Evolutionary conservation across 2,329 filamentous ascomycete genomes (phyloP).

Genomic region (Iodosphaeria phyllophila): DNA sequence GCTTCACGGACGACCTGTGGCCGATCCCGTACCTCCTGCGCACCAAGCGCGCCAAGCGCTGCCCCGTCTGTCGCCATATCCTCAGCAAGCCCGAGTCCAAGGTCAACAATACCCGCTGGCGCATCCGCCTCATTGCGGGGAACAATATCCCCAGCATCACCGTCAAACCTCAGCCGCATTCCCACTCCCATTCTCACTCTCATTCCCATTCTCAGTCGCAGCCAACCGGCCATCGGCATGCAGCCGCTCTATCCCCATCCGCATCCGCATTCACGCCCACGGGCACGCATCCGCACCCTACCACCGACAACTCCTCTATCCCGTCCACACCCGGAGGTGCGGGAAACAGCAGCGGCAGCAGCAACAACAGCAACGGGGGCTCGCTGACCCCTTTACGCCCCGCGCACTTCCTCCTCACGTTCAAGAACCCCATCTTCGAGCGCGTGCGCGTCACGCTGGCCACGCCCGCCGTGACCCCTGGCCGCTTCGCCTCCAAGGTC

Average conservation of each 20-base stretch:
- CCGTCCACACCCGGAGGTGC: too few relatives aligned
- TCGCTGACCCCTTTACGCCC: conserved; percentile 38
- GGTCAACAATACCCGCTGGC: conserved; percentile 72
- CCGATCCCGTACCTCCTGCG: conserved; percentile 69
- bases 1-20: conserved; percentile 56
- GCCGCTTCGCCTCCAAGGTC: conserved; percentile 58
- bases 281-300: conserved; percentile 5
- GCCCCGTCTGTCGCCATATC: conserved; percentile 82
- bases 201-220: too few relatives aligned
- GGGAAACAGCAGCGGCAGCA: conserved; percentile 16
- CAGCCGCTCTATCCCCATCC: too few relatives aligned
- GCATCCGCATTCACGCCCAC: conserved; percentile 3
- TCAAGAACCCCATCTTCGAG: conserved; percentile 91
- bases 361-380: conserved; percentile 12
- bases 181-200: too few relatives aligned
- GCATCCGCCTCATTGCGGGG: conserved; percentile 75
- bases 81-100: conserved; percentile 89
- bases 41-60: conserved; percentile 87
- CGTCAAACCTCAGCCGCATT: conserved; percentile 50
- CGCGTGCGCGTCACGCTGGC: conserved; percentile 72
- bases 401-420: conserved; percentile 69
- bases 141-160: conserved; percentile 75
- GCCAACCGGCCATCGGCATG: conserved; percentile 2
- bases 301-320: conserved; percentile 7
- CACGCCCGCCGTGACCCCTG: conserved; percentile 63